phyloP scores from a whole-genome alignment of 2,329 filamentous ascomycete genomes.

The Monosporascus sp. region DNA sequence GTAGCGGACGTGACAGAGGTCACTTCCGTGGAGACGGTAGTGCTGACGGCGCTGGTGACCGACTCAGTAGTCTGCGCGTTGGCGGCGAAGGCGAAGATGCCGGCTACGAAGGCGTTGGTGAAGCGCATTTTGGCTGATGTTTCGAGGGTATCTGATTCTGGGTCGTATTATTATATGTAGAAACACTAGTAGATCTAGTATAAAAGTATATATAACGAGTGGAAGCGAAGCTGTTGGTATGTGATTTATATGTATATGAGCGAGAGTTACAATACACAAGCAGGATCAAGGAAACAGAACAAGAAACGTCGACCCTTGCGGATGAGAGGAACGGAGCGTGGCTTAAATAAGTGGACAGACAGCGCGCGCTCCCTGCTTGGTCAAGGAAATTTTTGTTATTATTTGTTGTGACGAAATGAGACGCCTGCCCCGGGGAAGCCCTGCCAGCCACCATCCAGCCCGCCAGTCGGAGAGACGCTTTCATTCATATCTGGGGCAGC shows the following conservation, averaged over 20 bases:
- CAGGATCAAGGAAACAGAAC: neutral
- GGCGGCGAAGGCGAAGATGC: slow-evolving; percentile 43
- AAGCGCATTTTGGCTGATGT: slow-evolving; percentile 49
- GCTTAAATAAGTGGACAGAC: too few relatives aligned
- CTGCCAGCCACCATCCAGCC: too few relatives aligned
- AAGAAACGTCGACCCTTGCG: too few relatives aligned
- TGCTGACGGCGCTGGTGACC: slow-evolving; percentile 8
- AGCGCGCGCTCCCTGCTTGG: too few relatives aligned
- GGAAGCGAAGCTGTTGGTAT: neutral
- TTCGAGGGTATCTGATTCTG: neutral
- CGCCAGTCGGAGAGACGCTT: too few relatives aligned
- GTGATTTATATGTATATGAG: neutral
- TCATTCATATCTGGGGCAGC: too few relatives aligned
- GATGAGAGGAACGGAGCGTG: too few relatives aligned
- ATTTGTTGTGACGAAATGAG: too few relatives aligned
- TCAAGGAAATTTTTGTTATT: too few relatives aligned
- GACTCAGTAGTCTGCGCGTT: slow-evolving; percentile 36
- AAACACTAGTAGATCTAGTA: too few relatives aligned
- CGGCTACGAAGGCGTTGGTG: slow-evolving; percentile 43
- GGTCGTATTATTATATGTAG: slow-evolving; percentile 6
- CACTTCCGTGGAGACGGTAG: slow-evolving; percentile 16
- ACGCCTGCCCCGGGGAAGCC: too few relatives aligned
- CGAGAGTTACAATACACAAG: neutral
- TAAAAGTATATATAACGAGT: neutral
- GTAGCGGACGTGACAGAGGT: slow-evolving; percentile 29